Percentiles rank a stretch among this genome's conserved stretches.
These are phyloP conservation scores for Opeltia flavorubescens DNA, from an alignment of 495 filamentous ascomycete species.

Conservation along the genomic window DNA sequence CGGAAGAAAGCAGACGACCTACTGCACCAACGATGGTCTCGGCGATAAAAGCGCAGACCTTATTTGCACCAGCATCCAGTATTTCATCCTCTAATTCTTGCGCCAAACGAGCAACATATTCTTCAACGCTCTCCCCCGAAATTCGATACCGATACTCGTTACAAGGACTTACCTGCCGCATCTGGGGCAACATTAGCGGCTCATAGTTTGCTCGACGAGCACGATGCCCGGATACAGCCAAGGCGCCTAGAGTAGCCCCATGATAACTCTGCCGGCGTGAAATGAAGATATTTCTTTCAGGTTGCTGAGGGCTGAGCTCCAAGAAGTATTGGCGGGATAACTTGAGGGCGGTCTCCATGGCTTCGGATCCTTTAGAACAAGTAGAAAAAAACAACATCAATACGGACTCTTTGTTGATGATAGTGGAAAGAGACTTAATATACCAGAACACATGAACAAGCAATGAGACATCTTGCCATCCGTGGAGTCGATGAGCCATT, in stretches of 20 bases:
- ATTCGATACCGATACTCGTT: conserved; percentile 46
- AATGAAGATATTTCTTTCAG: conserved; percentile 47
- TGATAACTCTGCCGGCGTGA: conserved; percentile 59
- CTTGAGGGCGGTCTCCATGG: conserved; percentile 55
- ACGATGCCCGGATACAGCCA: conserved; percentile 49
- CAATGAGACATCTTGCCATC: conserved; percentile 38
- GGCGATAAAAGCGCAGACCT: conserved; percentile 61
- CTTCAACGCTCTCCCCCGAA: conserved; percentile 28
- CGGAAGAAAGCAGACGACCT: too few species aligned
- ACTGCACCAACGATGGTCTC: conserved; percentile 53
- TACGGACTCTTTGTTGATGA: not conserved
- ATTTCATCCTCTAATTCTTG: conserved; percentile 66
- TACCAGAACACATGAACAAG: conserved; percentile 8
- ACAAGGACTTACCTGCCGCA: conserved; percentile 55
- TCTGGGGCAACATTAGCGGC: conserved; percentile 45
- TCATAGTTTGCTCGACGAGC: conserved; percentile 50
- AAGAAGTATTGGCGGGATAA: conserved; percentile 47
- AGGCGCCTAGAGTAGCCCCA: conserved; percentile 54
- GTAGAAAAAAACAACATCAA: conserved; percentile 2
- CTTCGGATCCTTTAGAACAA: conserved; percentile 44
- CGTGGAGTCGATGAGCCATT: conserved; percentile 30
- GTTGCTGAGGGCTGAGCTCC: conserved; percentile 35
- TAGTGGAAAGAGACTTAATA: not conserved
- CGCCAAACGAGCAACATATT: conserved; percentile 44
- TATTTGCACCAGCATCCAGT: conserved; percentile 51